These are phyloP conservation scores for Tylopilus subfusipes DNA, from an alignment of 768 basidiomycete genomes.

Conservation along the genomic window DNA sequence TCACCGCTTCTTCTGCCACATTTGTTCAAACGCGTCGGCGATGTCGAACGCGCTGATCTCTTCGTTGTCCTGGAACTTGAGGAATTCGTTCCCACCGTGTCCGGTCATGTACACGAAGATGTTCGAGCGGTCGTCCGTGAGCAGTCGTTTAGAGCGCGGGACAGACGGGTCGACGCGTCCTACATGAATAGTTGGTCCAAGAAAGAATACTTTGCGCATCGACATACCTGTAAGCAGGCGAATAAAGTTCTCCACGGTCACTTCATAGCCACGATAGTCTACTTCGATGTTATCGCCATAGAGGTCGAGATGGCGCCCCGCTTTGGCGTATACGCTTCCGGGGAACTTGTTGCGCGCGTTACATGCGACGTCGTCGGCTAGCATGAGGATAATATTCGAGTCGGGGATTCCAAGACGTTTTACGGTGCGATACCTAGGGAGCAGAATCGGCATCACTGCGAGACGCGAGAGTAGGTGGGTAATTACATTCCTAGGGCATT, in stretches of 20 bases:
- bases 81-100: slow-evolving; percentile 96
- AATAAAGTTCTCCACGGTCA: slow-evolving; percentile 95
- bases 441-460: slow-evolving; percentile 1
- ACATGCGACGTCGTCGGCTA: slow-evolving; percentile 95
- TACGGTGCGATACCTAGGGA: slow-evolving; percentile 88
- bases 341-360: slow-evolving; percentile 90
- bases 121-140: slow-evolving; percentile 88
- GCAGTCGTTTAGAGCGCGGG: slow-evolving; percentile 87
- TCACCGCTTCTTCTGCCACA: slow-evolving; percentile 94
- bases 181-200: slow-evolving; percentile 28
- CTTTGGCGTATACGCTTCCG: slow-evolving; percentile 88
- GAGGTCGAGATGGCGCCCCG: slow-evolving; percentile 75
- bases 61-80: slow-evolving; percentile 99
- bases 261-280: slow-evolving; percentile 97
- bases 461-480: not conserved
- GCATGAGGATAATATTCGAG: slow-evolving; percentile 98
- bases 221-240: slow-evolving; percentile 82
- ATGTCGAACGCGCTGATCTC: slow-evolving; percentile 96
- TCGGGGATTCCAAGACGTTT: slow-evolving; percentile 98
- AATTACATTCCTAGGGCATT: slow-evolving; percentile 93
- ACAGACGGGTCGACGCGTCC: slow-evolving; percentile 82
- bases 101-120: slow-evolving; percentile 98
- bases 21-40: slow-evolving; percentile 98
- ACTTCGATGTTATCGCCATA: slow-evolving; percentile 98
- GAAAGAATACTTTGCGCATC: not conserved